phyloP scores from a whole-genome alignment of 495 filamentous ascomycete genomes.

The Penicillium riverlandense region DNA sequence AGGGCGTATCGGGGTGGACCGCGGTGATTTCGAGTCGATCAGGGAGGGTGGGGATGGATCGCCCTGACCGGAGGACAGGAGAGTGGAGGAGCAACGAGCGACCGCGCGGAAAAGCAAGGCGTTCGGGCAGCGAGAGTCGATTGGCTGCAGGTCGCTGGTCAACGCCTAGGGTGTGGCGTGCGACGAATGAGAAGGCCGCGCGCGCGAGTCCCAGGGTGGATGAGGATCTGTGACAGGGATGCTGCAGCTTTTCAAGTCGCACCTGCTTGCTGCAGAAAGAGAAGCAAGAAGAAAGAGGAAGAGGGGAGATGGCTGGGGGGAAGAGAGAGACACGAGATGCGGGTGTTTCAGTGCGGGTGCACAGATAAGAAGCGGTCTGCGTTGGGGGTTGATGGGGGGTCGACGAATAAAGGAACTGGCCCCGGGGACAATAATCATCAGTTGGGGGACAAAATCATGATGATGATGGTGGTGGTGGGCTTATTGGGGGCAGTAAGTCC shows the following conservation, averaged over 20 bases:
- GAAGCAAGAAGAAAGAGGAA: background rate
- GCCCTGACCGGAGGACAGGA: slow-evolving; percentile 16
- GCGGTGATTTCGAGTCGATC: slow-evolving; percentile 19
- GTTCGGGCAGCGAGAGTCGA: slow-evolving; percentile 35
- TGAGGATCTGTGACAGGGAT: slow-evolving; percentile 36
- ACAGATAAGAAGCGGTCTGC: background rate
- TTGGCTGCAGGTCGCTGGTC: slow-evolving; percentile 25
- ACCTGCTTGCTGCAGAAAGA: slow-evolving; percentile 7
- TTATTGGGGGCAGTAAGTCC: no score
- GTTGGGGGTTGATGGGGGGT: no score
- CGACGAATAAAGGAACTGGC: no score
- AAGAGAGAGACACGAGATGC: background rate
- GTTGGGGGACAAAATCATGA: background rate
- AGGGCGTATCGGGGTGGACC: slow-evolving; percentile 21
- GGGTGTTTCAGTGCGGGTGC: slow-evolving; percentile 1
- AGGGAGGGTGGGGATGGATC: slow-evolving; percentile 26
- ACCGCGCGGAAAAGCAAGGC: slow-evolving; percentile 31
- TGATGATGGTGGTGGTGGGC: no score
- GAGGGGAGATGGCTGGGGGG: background rate
- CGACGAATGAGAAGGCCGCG: slow-evolving; percentile 21
- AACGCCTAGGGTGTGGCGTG: slow-evolving; percentile 23
- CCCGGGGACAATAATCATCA: no score
- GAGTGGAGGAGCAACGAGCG: slow-evolving; percentile 12
- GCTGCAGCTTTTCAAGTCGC: slow-evolving; percentile 27
- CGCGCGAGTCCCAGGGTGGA: slow-evolving; percentile 15